A percentile compares a stretch with the other conserved stretches of the same genome.
These are phyloP conservation scores for Irpex sp. DNA, from an alignment of 1,284 basidiomycete genomes.

Conservation along the genomic window DNA sequence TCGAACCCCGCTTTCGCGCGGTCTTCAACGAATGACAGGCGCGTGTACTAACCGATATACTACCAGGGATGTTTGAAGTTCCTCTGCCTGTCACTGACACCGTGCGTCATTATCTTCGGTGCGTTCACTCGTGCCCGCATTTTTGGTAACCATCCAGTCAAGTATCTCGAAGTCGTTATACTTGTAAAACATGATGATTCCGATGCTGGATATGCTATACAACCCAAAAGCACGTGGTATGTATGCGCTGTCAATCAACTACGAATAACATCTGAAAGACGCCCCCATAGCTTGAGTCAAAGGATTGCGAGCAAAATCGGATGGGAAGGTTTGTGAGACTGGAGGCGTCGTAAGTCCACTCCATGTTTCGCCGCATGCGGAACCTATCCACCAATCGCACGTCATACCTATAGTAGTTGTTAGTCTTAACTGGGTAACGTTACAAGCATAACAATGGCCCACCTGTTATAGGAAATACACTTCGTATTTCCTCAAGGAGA, in stretches of 20 bases:
- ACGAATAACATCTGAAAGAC: not conserved
- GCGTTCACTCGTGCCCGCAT: too few relatives aligned
- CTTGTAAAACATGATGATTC: too few relatives aligned
- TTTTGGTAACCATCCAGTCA: too few relatives aligned
- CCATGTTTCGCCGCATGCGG: not conserved
- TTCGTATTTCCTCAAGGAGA: not conserved
- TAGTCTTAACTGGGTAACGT: not conserved
- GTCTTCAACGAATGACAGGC: slow-evolving; percentile 11
- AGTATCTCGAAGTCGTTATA: too few relatives aligned
- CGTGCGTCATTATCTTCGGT: too few relatives aligned
- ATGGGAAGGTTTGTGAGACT: not conserved
- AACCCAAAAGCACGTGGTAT: not conserved
- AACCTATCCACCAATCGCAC: not conserved
- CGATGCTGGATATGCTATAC: too few relatives aligned
- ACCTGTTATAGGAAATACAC: not conserved
- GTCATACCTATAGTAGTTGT: not conserved
- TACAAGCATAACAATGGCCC: not conserved
- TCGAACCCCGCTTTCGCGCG: slow-evolving; percentile 40
- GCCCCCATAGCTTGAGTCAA: not conserved
- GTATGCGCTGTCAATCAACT: not conserved
- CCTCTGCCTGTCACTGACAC: not conserved
- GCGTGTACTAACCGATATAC: slow-evolving; percentile 21
- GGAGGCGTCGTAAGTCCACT: not conserved
- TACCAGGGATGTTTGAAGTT: slow-evolving; percentile 12
- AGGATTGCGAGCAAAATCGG: not conserved